phyloP scores from a whole-genome alignment of 2,329 filamentous ascomycete genomes.

The Alternaria atra region DNA sequence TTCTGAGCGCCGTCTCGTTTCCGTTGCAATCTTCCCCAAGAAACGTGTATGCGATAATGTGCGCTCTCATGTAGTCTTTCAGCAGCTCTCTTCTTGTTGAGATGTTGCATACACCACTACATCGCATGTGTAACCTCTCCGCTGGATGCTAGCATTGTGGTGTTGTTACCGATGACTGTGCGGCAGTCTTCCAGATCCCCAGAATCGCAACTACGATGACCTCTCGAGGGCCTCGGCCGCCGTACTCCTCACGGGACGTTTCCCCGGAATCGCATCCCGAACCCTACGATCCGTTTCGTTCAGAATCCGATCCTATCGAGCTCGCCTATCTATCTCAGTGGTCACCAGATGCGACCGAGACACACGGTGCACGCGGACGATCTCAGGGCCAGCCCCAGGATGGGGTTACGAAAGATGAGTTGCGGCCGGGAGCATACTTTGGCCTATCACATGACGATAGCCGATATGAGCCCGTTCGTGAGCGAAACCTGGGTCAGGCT shows the following conservation, averaged over 20 bases:
- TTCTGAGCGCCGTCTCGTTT: neutral
- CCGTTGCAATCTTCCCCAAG: neutral
- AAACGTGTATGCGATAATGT: neutral
- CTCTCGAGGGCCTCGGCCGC: conserved; percentile 25
- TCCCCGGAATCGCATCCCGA: conserved; percentile 37
- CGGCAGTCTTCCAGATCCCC: neutral
- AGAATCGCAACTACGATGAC: conserved; percentile 29
- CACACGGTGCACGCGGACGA: conserved; percentile 20
- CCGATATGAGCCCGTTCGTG: conserved; percentile 34
- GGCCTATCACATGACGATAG: conserved; percentile 17
- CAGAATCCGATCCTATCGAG: conserved; percentile 41
- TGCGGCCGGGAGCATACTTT: conserved; percentile 30
- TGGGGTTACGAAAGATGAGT: conserved; percentile 18
- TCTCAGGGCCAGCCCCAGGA: conserved; percentile 17
- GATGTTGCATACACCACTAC: neutral
- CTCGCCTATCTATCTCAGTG: conserved; percentile 32
- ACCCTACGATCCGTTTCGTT: conserved; percentile 39
- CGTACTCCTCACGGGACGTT: conserved; percentile 32
- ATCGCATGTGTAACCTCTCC: conserved; percentile 7
- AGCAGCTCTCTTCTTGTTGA: neutral
- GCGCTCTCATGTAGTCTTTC: neutral
- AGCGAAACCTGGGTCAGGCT: conserved; percentile 7
- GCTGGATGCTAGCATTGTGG: conserved; percentile 6
- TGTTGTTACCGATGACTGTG: conserved; percentile 6
- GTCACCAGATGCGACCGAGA: conserved; percentile 15